A percentile compares a stretch with the other conserved stretches of the same genome.
phyloP scores from a whole-genome alignment of 352 stramenopile genomes.

The Pythium sukuiense region DNA sequence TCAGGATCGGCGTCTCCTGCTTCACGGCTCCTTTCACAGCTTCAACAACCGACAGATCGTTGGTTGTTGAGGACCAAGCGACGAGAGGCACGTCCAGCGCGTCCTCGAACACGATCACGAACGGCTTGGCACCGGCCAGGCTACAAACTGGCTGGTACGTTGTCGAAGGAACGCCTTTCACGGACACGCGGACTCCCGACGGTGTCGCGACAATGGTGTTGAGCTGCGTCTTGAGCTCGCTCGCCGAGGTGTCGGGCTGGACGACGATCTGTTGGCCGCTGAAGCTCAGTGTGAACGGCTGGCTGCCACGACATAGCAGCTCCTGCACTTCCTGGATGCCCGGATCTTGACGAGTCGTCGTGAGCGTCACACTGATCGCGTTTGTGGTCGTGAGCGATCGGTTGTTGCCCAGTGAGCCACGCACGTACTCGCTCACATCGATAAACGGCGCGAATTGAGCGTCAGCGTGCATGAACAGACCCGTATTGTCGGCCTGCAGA shows the following conservation, averaged over 20 bases:
- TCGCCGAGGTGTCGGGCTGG: slow-evolving; percentile 41
- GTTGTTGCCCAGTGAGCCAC: slow-evolving; percentile 71
- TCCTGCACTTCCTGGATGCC: slow-evolving; percentile 72
- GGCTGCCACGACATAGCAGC: slow-evolving; percentile 51
- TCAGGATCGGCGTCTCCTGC: slow-evolving; percentile 34
- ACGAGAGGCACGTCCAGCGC: slow-evolving; percentile 50
- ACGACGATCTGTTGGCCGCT: slow-evolving; percentile 26
- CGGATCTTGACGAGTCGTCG: slow-evolving; percentile 51
- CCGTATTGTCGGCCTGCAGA: slow-evolving; percentile 44
- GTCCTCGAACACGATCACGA: slow-evolving; percentile 71
- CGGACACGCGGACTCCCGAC: slow-evolving; percentile 47
- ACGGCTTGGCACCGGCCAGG: slow-evolving; percentile 31
- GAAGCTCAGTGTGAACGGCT: slow-evolving; percentile 53
- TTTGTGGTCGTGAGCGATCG: slow-evolving; percentile 49
- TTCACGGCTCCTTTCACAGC: slow-evolving; percentile 46
- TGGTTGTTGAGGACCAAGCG: slow-evolving; percentile 49
- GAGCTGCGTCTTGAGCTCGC: slow-evolving; percentile 49
- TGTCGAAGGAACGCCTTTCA: slow-evolving; percentile 24
- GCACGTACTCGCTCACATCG: slow-evolving; percentile 47
- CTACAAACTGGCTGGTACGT: slow-evolving; percentile 64
- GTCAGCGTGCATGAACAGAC: slow-evolving; percentile 40
- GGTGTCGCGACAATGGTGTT: slow-evolving; percentile 46
- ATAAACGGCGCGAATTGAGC: slow-evolving; percentile 59
- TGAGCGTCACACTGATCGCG: slow-evolving; percentile 54
- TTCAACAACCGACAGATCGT: slow-evolving; percentile 66